Base-by-base conservation (phyloP, 331 rosid genomes). In the Cydonia oblonga region DNA sequence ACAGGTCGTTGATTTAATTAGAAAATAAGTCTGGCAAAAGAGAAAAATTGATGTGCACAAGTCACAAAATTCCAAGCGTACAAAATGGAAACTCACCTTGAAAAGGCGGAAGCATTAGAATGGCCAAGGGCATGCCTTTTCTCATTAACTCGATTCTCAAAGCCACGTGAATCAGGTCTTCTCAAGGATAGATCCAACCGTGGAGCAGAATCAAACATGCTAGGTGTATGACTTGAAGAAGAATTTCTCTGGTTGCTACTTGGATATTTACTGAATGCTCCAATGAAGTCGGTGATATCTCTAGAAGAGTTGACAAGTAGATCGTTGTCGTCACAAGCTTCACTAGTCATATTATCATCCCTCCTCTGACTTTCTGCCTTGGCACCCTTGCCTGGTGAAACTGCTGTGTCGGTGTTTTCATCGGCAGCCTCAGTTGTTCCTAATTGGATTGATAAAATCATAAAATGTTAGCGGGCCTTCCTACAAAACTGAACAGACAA, bases 161-260 rank as follows among this genome's bases (percentile, higher is more conserved):
- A 80, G 73, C 79, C 82, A 71, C 77, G 19, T 57, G 87, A 84
- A 74, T 76, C 79, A 67, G 86, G 84, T 78, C 97, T 78, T 88
- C 87, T 88, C 35, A 95, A 87, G 75, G 99, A 88, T 74, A 95
- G 97, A 84, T 95, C 93, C 83, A 95, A 80, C n/a, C 81, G 90
- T 11, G 92, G 90, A 80, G 81, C 81, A 79, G 71, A 69, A 60
- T 86, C 84, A 69, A 80, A 84, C 73, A 76, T 84, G 72, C 83
- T 81, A 26, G 80, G 79, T 79, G 84, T 85, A 79, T 87, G 70
- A 67, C 82, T 81, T 52, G 87, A 81, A 64, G 78, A 71, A 73
- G 89, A 75, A 67, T 59, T 87, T 76, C 64, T 81, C 33, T 65
- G 76, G 70, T 73, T 65, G 86, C 74, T 70, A 66, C 76, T 79